Evolutionary conservation across 2,329 filamentous ascomycete genomes (phyloP).

Genomic region (Xylaria sp.): DNA sequence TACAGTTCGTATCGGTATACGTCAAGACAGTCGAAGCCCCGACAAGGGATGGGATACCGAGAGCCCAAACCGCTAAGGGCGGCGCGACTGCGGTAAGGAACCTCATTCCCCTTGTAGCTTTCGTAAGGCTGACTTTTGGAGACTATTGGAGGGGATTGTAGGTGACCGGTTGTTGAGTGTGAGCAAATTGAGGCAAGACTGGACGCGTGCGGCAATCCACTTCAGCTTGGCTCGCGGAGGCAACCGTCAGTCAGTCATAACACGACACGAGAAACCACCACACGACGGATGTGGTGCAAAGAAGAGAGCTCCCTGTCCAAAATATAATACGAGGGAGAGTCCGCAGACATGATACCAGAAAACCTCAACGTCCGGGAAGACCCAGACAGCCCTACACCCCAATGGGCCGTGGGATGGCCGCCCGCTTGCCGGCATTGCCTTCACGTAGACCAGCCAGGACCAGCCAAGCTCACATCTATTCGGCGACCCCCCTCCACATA

Average conservation of each 20-base stretch:
- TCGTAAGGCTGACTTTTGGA: neutral
- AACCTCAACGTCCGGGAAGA: neutral
- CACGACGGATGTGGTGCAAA: neutral
- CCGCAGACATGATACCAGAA: neutral
- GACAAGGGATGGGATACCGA: slow-evolving; percentile 13
- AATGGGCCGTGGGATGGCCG: neutral
- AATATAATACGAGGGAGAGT: neutral
- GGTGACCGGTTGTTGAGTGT: neutral
- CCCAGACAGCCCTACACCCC: neutral
- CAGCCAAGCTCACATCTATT: neutral
- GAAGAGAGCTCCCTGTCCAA: neutral
- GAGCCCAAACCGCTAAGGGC: slow-evolving; percentile 19
- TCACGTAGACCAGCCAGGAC: neutral
- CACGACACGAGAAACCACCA: neutral
- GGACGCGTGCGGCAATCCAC: neutral
- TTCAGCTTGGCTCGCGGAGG: neutral
- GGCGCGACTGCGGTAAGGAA: slow-evolving; percentile 10
- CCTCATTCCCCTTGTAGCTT: slow-evolving; percentile 17
- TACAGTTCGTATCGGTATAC: slow-evolving; percentile 22
- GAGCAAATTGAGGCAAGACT: neutral
- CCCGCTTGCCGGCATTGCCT: neutral
- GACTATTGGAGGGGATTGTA: neutral
- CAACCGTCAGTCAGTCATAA: neutral
- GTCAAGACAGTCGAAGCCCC: slow-evolving; percentile 21
- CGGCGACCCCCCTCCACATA: slow-evolving; percentile 11